Conservation (phyloP, 2,329 filamentous ascomycete species). For the Penicillium sp. region DNA sequence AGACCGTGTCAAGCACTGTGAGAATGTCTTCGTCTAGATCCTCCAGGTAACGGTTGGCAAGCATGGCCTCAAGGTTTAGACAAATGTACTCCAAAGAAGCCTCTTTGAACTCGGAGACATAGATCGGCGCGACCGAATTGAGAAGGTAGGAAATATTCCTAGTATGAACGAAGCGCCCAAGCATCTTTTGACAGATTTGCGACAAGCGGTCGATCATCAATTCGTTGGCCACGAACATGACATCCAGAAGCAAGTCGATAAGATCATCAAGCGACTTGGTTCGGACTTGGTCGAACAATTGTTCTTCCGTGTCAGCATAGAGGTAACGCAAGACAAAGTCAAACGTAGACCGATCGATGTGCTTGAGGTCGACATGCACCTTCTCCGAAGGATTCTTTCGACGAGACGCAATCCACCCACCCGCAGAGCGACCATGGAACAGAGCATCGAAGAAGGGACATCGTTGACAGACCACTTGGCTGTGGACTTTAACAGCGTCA, state of each 20-base stretch:
- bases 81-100: constrained; percentile 89
- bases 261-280: constrained; percentile 78
- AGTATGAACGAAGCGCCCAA: constrained; percentile 82
- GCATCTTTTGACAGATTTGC: constrained; percentile 83
- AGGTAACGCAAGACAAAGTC: constrained; percentile 78
- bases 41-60: constrained; percentile 86
- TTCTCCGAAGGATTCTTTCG: constrained; percentile 56
- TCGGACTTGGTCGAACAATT: constrained; percentile 80
- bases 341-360: constrained; percentile 77
- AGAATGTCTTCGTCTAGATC: constrained; percentile 86
- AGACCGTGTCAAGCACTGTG: constrained; percentile 76
- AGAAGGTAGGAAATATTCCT: constrained; percentile 86
- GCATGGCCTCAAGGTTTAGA: constrained; percentile 85
- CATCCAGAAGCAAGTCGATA: constrained; percentile 86
- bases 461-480: constrained; percentile 76
- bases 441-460: constrained; percentile 93
- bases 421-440: constrained; percentile 84
- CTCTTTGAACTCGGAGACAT: constrained; percentile 83
- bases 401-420: constrained; percentile 79
- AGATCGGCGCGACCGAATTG: constrained; percentile 84
- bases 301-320: constrained; percentile 80
- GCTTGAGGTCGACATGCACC: constrained; percentile 79
- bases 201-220: constrained; percentile 92
- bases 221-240: constrained; percentile 89
- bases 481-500: constrained; percentile 74